A percentile compares a stretch with the other conserved stretches of the same genome.
Evolutionary conservation across 73 alveolate species (phyloP).

Genomic region (Paramecium pentaurelia): DNA sequence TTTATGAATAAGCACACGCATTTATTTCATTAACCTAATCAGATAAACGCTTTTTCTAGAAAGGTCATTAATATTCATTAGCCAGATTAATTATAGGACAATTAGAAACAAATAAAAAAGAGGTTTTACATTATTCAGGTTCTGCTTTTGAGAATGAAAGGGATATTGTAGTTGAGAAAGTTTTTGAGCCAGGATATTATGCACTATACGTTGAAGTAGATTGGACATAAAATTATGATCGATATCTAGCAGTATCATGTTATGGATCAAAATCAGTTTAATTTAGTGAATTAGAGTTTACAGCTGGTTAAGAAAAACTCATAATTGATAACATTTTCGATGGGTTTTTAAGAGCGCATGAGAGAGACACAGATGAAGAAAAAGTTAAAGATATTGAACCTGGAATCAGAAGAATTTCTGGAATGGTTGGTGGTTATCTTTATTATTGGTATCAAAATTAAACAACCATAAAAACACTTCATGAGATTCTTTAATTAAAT

Average conservation of each 20-base stretch:
- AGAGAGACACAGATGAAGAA: conserved; percentile 42
- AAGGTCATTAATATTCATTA: conserved; percentile 72
- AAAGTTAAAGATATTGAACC: conserved; percentile 17
- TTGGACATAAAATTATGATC: conserved; percentile 58
- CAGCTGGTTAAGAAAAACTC: neutral
- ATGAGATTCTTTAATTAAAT: neutral
- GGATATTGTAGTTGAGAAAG: conserved; percentile 78
- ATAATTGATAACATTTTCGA: conserved; percentile 19
- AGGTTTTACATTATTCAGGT: conserved; percentile 71
- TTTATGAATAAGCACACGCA: conserved; percentile 57
- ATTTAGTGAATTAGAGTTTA: conserved; percentile 20
- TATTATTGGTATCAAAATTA: conserved; percentile 53
- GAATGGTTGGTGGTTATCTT: conserved; percentile 46
- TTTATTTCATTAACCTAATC: conserved; percentile 69
- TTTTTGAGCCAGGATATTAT: conserved; percentile 82
- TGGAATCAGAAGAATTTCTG: conserved; percentile 40
- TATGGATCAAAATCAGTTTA: conserved; percentile 46
- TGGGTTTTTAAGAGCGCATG: conserved; percentile 48
- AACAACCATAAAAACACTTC: neutral
- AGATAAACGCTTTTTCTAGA: conserved; percentile 70
- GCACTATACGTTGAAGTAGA: conserved; percentile 84
- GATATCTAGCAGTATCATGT: conserved; percentile 46
- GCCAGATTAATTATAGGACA: conserved; percentile 57
- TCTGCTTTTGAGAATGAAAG: conserved; percentile 87
- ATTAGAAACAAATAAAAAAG: conserved; percentile 55